Percentiles rank a stretch among this genome's conserved stretches.
These are phyloP conservation scores for Zostera marina DNA, from an alignment of 116 monocot genomes.

Conservation along the genomic window DNA sequence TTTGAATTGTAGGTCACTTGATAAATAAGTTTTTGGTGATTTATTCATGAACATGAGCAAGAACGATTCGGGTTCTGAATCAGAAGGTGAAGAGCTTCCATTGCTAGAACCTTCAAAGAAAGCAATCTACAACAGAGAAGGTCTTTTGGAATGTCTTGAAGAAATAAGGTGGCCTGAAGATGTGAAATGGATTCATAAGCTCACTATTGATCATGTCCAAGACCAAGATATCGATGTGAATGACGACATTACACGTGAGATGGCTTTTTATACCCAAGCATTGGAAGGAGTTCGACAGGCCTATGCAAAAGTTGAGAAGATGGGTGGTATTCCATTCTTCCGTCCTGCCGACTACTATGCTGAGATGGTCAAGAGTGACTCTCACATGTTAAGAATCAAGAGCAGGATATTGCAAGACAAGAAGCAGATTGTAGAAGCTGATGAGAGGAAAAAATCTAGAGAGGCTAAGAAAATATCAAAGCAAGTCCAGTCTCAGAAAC, in stretches of 20 bases:
- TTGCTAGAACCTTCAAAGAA: constrained; percentile 43
- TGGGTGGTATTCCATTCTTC: constrained; percentile 50
- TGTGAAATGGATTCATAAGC: constrained; percentile 62
- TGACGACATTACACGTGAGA: constrained; percentile 70
- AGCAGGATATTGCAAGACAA: constrained; percentile 52
- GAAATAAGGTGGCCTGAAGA: constrained; percentile 74
- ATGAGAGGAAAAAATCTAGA: constrained; percentile 81
- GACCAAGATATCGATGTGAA: constrained; percentile 50
- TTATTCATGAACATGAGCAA: constrained; percentile 1
- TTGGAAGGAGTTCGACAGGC: constrained; percentile 52
- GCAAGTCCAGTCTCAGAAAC: constrained; percentile 67
- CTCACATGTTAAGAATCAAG: constrained; percentile 83
- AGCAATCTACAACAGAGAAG: constrained; percentile 64
- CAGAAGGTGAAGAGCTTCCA: constrained; percentile 31
- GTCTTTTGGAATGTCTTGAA: constrained; percentile 64
- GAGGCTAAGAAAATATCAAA: constrained; percentile 76
- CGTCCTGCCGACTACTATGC: constrained; percentile 81
- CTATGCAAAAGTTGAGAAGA: constrained; percentile 40
- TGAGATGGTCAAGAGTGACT: constrained; percentile 83
- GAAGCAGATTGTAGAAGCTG: constrained; percentile 77
- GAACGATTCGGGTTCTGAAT: constrained; percentile 18
- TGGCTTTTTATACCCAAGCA: constrained; percentile 78
- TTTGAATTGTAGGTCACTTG: too few species aligned
- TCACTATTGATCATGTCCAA: constrained; percentile 37
- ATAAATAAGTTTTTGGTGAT: too few species aligned